Conservation (phyloP, 768 basidiomycete genomes). For the Mycena kentingensis region DNA sequence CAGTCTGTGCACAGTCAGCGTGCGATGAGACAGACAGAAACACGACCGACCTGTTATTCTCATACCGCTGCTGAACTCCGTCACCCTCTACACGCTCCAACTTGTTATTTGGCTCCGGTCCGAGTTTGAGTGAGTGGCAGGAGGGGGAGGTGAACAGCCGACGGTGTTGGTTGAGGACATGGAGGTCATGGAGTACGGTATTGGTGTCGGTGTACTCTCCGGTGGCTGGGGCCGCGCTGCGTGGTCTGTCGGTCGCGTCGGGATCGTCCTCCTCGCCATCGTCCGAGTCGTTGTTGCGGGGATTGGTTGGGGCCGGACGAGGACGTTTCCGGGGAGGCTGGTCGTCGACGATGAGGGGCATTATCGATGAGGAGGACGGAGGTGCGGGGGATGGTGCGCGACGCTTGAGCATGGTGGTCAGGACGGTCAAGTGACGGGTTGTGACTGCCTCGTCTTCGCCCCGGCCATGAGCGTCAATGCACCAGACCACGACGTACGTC, state of each 20-base stretch:
- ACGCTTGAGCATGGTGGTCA: background rate
- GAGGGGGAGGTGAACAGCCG: constrained; percentile 42
- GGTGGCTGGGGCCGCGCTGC: constrained; percentile 9
- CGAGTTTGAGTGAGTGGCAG: constrained; percentile 1
- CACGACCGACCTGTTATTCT: constrained; percentile 55
- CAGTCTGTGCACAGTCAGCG: constrained; percentile 41
- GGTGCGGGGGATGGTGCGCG: background rate
- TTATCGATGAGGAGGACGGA: constrained; percentile 17
- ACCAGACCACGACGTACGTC: too few relatives aligned
- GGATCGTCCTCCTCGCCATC: constrained; percentile 38
- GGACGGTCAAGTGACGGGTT: background rate
- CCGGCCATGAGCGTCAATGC: too few relatives aligned
- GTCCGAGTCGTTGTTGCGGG: constrained; percentile 32
- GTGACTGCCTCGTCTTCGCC: background rate
- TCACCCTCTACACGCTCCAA: constrained; percentile 40
- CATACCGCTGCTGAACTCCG: constrained; percentile 60
- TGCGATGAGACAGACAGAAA: background rate
- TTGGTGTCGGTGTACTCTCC: constrained; percentile 63
- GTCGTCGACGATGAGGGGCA: constrained; percentile 31
- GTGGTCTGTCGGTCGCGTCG: constrained; percentile 29
- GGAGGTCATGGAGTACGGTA: constrained; percentile 67
- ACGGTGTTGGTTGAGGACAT: constrained; percentile 67
- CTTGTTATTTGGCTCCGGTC: constrained; percentile 6
- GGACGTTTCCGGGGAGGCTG: constrained; percentile 51
- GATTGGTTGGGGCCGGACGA: constrained; percentile 51